Base-by-base conservation (phyloP, 441 rosid genomes). In the Flueggea neowawraea region DNA sequence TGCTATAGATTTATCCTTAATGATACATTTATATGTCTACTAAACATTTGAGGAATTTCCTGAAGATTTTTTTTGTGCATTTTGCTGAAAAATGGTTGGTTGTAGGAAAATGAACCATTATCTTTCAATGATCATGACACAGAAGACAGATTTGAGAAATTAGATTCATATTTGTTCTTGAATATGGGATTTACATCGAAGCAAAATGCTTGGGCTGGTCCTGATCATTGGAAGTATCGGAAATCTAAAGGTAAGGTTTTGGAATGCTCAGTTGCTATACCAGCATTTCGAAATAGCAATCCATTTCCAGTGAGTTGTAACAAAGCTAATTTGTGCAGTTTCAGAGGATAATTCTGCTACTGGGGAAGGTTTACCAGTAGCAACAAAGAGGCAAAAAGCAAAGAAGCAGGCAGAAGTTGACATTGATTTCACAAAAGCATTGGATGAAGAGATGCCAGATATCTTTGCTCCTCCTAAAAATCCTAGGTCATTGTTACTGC, bases 191-290 rank as follows among this genome's bases (percentile, higher is more conserved):
- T 81, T 43, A 57, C 79, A 36, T 76, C 84, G 16, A 91, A 85
- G 74, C 87, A 76, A 73, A 91, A 94, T 83, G 86, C 88, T 53
- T 94, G 98, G 98, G 98, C 98, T 0, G 98, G 98, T 78, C 97
- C 97, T 72, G 97, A 87, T 69, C 96, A 91, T 64, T 94, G 98
- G 96, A 90, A 94, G 73, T 94, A 78, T 69, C 78, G 56, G 45
- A 94, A 87, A 78, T 67, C 78, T 69, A 84, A 87, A 87, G 90
- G 95, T 90, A 69, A 54, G 13, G 16, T 54, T 47, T 51, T 31
- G 16, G 54, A 43, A 4, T 55, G 55, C 53, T 28, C 56, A 56
- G 12, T 0, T 43, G 12, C 1, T 53, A 41, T 39, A 36, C 51
- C 56, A 12, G 60, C 31, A 28, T 67, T 52, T 74, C 67, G 57